phyloP scores from a whole-genome alignment of 2,329 filamentous ascomycete species.

The Leptographium procerum region DNA sequence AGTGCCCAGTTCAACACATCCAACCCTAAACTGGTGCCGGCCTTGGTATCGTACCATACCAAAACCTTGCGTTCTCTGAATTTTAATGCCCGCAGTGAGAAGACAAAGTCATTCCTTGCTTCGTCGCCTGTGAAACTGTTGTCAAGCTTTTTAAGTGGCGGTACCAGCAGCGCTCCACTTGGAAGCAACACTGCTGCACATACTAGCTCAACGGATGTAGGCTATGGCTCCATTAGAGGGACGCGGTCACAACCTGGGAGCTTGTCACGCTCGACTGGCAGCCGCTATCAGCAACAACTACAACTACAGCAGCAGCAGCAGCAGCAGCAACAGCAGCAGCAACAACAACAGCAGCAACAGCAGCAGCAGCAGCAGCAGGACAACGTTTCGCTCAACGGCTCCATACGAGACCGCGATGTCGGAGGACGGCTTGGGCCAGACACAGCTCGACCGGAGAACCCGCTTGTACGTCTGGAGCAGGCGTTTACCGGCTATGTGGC shows the following conservation, averaged over 20 bases:
- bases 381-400: slow-evolving; percentile 39
- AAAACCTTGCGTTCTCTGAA: slow-evolving; percentile 63
- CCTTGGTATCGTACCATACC: slow-evolving; percentile 66
- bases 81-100: slow-evolving; percentile 50
- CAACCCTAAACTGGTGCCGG: slow-evolving; percentile 52
- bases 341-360: too few species aligned
- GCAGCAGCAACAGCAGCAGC: too few species aligned
- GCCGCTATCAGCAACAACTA: neutral
- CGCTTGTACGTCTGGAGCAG: slow-evolving; percentile 66
- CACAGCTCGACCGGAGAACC: slow-evolving; percentile 49
- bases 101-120: slow-evolving; percentile 57
- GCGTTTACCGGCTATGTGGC: slow-evolving; percentile 76
- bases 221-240: slow-evolving; percentile 10
- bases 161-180: slow-evolving; percentile 20
- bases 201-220: slow-evolving; percentile 18
- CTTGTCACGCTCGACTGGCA: neutral
- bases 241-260: slow-evolving; percentile 7
- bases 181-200: slow-evolving; percentile 12
- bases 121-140: slow-evolving; percentile 87
- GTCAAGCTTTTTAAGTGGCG: slow-evolving; percentile 65
- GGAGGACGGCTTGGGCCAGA: slow-evolving; percentile 31
- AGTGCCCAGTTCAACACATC: slow-evolving; percentile 57
- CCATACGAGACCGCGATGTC: slow-evolving; percentile 35
- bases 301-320: too few species aligned
- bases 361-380: slow-evolving; percentile 14